A percentile compares a stretch with the other conserved stretches of the same genome.
phyloP scores from a whole-genome alignment of 805 yeast species.

The Wickerhamiella alocasiicola region DNA sequence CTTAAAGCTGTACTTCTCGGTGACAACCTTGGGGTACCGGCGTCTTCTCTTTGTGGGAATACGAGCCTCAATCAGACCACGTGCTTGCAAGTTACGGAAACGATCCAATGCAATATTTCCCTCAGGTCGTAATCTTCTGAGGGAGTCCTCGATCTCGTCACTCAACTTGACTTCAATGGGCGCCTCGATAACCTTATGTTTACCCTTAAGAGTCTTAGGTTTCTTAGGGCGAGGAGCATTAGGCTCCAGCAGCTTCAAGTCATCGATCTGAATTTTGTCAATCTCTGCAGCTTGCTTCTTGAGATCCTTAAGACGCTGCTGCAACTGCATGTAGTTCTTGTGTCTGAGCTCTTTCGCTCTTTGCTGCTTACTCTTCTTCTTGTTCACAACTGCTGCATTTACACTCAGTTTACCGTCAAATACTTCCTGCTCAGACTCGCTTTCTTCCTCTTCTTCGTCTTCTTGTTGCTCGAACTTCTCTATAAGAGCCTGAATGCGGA shows the following conservation, averaged over 20 bases:
- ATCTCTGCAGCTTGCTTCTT: conserved; percentile 51
- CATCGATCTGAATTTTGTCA: conserved; percentile 21
- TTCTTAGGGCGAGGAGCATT: conserved; percentile 24
- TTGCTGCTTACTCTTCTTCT: conserved; percentile 64
- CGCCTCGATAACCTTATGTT: conserved; percentile 35
- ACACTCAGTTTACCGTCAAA: conserved; percentile 39
- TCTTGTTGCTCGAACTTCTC: conserved; percentile 44
- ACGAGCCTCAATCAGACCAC: conserved; percentile 80
- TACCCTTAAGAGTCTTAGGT: conserved; percentile 32
- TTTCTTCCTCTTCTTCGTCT: conserved; percentile 21
- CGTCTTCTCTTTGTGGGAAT: conserved; percentile 52
- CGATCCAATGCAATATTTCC: conserved; percentile 77
- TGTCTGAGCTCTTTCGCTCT: conserved; percentile 61
- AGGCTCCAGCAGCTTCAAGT: conserved; percentile 11
- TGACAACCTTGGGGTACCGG: conserved; percentile 58
- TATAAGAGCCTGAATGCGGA: conserved; percentile 52
- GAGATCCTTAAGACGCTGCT: conserved; percentile 40
- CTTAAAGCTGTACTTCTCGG: conserved; percentile 90
- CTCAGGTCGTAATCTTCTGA: conserved; percentile 78
- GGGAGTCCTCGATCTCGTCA: conserved; percentile 75
- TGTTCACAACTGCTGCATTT: conserved; percentile 54
- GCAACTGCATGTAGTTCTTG: conserved; percentile 2
- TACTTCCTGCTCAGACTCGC: conserved; percentile 24
- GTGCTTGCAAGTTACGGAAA: conserved; percentile 65
- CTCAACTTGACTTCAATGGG: conserved; percentile 67